Evolutionary conservation across 1,139 yeast genomes (phyloP).

Genomic region (Hemisphaericaspora xylofermentans): DNA sequence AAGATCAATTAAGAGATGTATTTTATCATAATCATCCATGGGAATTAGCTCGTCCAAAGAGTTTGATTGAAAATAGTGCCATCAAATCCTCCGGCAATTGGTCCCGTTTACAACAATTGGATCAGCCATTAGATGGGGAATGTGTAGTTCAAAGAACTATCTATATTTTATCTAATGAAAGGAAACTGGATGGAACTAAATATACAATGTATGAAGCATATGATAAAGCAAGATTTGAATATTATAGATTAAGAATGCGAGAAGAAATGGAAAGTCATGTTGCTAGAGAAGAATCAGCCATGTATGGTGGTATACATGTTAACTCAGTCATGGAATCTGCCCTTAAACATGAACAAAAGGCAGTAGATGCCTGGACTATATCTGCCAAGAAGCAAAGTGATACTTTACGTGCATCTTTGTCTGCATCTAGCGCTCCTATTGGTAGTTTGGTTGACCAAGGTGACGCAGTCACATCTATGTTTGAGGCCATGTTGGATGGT

Average conservation of each 20-base stretch:
- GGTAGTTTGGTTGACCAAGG: conserved; percentile 24
- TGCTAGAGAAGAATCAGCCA: conserved; percentile 76
- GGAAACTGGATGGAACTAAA: conserved; percentile 19
- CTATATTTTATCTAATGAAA: conserved; percentile 52
- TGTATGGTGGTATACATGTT: conserved; percentile 80
- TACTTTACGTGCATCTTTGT: conserved; percentile 42
- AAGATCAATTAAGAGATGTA: conserved; percentile 77
- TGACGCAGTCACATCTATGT: conserved; percentile 22
- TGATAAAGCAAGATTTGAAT: conserved; percentile 83
- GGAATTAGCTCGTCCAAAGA: conserved; percentile 95
- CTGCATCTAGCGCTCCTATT: conserved; percentile 29
- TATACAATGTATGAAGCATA: conserved; percentile 58
- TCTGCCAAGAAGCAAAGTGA: conserved; percentile 65
- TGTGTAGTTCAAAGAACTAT: conserved; percentile 89
- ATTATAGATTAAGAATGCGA: conserved; percentile 79
- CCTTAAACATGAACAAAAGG: conserved; percentile 65
- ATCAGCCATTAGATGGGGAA: conserved; percentile 85
- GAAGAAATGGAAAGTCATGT: conserved; percentile 77
- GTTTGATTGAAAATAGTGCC: conserved; percentile 73
- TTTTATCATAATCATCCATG: conserved; percentile 96
- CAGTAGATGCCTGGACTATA: conserved; percentile 69
- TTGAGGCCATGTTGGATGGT: conserved; percentile 15
- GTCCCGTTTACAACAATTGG: conserved; percentile 71
- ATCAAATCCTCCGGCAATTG: conserved; percentile 65
- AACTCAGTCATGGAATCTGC: conserved; percentile 57